A percentile compares a stretch with the other conserved stretches of the same genome.
These are phyloP conservation scores for Flaveria brownii DNA, from an alignment of 129 eudicot genomes.

Conservation along the genomic window DNA sequence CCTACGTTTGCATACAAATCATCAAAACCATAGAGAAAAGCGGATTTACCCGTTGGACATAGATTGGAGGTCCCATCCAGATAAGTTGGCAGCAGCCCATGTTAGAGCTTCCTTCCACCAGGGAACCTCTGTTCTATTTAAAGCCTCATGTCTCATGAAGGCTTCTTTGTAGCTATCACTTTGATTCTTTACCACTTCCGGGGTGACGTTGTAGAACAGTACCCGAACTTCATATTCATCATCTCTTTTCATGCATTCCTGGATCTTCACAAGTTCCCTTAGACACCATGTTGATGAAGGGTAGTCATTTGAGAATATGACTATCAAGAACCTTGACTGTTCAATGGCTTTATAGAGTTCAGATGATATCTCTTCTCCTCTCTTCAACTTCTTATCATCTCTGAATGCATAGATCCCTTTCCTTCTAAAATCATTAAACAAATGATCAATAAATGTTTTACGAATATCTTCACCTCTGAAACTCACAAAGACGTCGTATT, in stretches of 20 bases:
- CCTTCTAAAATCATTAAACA: slow-evolving; percentile 4
- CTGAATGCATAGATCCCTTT: slow-evolving; percentile 10
- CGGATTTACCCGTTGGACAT: neutral
- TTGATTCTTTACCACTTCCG: slow-evolving; percentile 7
- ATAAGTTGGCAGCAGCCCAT: slow-evolving; percentile 4
- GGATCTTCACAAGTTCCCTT: slow-evolving; percentile 7
- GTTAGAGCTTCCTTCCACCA: neutral
- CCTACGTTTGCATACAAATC: neutral
- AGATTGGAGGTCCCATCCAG: slow-evolving; percentile 13
- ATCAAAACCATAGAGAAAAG: neutral
- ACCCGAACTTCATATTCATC: neutral
- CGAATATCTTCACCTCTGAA: slow-evolving; percentile 10
- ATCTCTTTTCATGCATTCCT: neutral
- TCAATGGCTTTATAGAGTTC: slow-evolving; percentile 14
- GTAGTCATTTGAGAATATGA: slow-evolving; percentile 5
- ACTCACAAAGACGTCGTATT: slow-evolving; percentile 9
- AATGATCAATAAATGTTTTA: slow-evolving; percentile 2
- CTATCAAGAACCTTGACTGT: slow-evolving; percentile 13
- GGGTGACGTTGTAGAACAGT: slow-evolving; percentile 11
- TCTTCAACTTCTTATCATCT: neutral
- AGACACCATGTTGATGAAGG: slow-evolving; percentile 8
- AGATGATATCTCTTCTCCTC: slow-evolving; percentile 5
- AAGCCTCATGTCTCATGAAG: neutral
- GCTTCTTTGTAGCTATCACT: slow-evolving; percentile 9
- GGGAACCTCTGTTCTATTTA: neutral